Evolutionary conservation across 1,139 yeast genomes (phyloP), one percentile per base, ranked within the genome.

Genomic region (Arxiozyma slooffiae): DNA sequence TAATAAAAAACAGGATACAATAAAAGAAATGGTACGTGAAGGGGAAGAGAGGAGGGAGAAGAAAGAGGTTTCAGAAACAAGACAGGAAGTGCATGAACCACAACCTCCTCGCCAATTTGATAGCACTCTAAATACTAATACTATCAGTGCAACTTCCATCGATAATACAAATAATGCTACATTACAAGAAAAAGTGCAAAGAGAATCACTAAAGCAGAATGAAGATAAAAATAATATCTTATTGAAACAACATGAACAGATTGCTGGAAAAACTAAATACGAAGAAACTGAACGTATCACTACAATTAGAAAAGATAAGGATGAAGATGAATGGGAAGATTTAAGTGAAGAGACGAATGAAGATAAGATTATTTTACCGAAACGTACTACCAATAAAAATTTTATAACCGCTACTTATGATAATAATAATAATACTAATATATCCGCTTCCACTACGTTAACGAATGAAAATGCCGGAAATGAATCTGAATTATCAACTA

Each of bases 351-450:
- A 50, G 18, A 49, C 26, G 30, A 44, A 40, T 20, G 38, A 20
- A 21, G 48, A 44, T 21, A 53, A 53, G 41, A 51, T 53, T 40
- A 39, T 48, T 22, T 37, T 53, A 38, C 55, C 55, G 30, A 53
- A 53, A 38, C 52, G 50, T 23, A 46, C 38, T 23, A 48, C 18
- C 8, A 26, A 18, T 24, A 38, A 30, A 21, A 38, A 26, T 20
- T 16, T 39, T 14, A 17, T 38, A 14, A 18, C 42, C 7, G 7
- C 41, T 4, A 45, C 23, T 26, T 23, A 23, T 24, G 41, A 21
- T 14, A 17, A 42, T 16, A 20, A n/a, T 17, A 21, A 24, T 21
- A 39, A 21, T 14, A 20, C 3, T 38, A 38, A 8, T 20, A 39
- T 16, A 3, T 30, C 36, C 4, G 36, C 3, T 4, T 30, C 36